These are phyloP conservation scores for Cytospora piceicola DNA, from an alignment of 2,329 filamentous ascomycete genomes.

Conservation along the genomic window DNA sequence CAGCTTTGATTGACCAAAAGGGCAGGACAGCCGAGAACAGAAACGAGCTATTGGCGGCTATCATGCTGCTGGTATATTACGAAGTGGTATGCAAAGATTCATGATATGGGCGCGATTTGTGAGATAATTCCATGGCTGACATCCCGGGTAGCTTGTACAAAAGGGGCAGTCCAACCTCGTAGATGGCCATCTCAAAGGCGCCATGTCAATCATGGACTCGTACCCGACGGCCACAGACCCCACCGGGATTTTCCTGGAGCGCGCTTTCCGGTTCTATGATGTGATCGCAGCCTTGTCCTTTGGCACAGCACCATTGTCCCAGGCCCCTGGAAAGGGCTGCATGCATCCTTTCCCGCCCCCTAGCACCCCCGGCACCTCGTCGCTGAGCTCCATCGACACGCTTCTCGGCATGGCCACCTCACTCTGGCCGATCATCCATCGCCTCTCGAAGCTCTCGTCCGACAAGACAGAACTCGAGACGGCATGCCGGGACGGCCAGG, in stretches of 20 bases:
- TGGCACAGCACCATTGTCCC: constrained; percentile 60
- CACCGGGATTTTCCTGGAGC: constrained; percentile 61
- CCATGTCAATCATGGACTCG: constrained; percentile 62
- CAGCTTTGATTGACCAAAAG: constrained; percentile 59
- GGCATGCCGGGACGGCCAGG: constrained; percentile 43
- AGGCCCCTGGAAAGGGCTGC: constrained; percentile 51
- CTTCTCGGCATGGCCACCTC: constrained; percentile 65
- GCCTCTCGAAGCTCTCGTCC: constrained; percentile 58
- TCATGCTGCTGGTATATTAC: constrained; percentile 66
- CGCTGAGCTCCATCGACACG: constrained; percentile 59
- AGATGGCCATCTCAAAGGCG: constrained; percentile 63
- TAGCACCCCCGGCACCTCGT: constrained; percentile 49
- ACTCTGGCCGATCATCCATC: constrained; percentile 66
- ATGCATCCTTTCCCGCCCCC: constrained; percentile 52
- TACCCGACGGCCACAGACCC: constrained; percentile 50
- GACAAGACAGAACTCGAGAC: constrained; percentile 56
- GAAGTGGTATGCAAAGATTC: constrained; percentile 57
- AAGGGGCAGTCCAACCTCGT: constrained; percentile 63
- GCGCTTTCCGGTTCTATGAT: constrained; percentile 68
- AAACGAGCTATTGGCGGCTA: constrained; percentile 63
- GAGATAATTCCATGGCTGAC: constrained; percentile 25
- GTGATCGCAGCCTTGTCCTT: constrained; percentile 67
- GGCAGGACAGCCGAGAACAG: constrained; percentile 46
- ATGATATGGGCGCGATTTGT: not conserved
- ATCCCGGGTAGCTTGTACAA: constrained; percentile 58